Percentiles rank a stretch among this genome's conserved stretches.
Evolutionary conservation across 306 rosid species (phyloP).

Genomic region (Dalbergia cultrata): DNA sequence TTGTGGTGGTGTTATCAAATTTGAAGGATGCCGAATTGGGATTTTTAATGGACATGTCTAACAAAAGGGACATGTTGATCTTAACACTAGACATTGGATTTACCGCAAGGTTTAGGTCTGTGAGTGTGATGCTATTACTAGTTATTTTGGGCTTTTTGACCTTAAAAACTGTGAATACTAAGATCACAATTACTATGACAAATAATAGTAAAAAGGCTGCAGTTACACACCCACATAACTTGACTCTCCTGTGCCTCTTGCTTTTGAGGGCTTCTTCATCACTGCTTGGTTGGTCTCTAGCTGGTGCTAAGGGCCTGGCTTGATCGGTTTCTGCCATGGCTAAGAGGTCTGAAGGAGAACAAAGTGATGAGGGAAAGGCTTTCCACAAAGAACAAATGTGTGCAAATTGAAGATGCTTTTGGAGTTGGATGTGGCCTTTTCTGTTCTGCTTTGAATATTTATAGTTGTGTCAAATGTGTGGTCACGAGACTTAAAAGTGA

Average conservation of each 20-base stretch:
- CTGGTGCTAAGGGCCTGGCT: conserved; percentile 38
- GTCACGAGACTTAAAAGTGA: neutral
- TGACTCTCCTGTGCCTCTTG: conserved; percentile 42
- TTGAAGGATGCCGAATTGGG: conserved; percentile 65
- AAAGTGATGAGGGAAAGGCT: neutral
- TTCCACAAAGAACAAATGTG: neutral
- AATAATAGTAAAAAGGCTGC: conserved; percentile 32
- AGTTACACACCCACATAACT: conserved; percentile 53
- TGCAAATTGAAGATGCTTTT: neutral
- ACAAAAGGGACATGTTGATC: conserved; percentile 56
- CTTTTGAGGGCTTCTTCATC: conserved; percentile 34
- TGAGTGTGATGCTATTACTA: conserved; percentile 55
- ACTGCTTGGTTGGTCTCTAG: conserved; percentile 35
- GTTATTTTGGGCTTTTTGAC: conserved; percentile 62
- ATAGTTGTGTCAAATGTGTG: neutral
- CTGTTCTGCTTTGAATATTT: neutral
- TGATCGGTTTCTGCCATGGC: conserved; percentile 48
- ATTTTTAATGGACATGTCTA: conserved; percentile 64
- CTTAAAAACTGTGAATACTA: conserved; percentile 65
- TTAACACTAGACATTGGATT: conserved; percentile 49
- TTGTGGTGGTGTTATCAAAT: conserved; percentile 63
- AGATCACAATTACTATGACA: conserved; percentile 50
- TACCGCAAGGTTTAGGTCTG: conserved; percentile 47
- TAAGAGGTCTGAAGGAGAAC: conserved; percentile 10
- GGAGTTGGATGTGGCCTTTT: neutral